Evolutionary conservation across 352 stramenopile genomes (phyloP), one percentile per base, ranked within the genome.

Genomic region (Pythium pyrilobum): DNA sequence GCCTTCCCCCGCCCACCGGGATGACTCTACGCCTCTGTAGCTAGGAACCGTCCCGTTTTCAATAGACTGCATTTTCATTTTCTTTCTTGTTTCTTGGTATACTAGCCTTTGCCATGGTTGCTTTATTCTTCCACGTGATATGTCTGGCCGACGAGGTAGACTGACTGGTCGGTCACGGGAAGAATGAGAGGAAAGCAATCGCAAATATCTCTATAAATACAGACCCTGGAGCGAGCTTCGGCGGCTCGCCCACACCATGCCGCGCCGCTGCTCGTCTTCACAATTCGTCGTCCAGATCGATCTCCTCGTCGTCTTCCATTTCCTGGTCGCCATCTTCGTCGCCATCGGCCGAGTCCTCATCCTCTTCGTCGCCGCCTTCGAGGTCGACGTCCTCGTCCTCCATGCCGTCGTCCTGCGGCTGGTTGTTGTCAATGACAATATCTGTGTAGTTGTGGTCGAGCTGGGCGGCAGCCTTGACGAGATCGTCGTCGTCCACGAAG

Each of bases 361-460:
- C 69, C 12, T 75, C 69, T 13, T 71, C 67, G 15, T 89, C 82
- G n/a, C 81, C 80, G 33, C 77, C 77, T 23, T 87, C 85, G 13
- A 87, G 54, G 43, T 89, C 81, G 29, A 78, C 72, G 21, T 87
- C 80, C 31, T 88, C 80, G 23, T 85, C 76, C 44, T 82, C 71
- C 56, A 69, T 67, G 48, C 52, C 67, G 31, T 66, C 63, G 5
- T 67, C 54, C 21, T 71, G 68, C 1, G 59, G 59, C 15, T 79
- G 72, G 37, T 83, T 73, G 55, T 67, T 66, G 40, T 81, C 81
- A 55, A 95, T 95, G 34, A 95, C 84, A 75, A 95, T 95, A 58
- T 92, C 78, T 55, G 81, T 89, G 64, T 95, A 92, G 66, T 91
- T 87, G 66, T 89, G 80, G 67, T 95, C 84, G 3, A 95, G 69